A percentile compares a stretch with the other conserved stretches of the same genome.
Evolutionary conservation across 148 eudicot genomes (phyloP).

Genomic region (Rhododendron mucronatum): DNA sequence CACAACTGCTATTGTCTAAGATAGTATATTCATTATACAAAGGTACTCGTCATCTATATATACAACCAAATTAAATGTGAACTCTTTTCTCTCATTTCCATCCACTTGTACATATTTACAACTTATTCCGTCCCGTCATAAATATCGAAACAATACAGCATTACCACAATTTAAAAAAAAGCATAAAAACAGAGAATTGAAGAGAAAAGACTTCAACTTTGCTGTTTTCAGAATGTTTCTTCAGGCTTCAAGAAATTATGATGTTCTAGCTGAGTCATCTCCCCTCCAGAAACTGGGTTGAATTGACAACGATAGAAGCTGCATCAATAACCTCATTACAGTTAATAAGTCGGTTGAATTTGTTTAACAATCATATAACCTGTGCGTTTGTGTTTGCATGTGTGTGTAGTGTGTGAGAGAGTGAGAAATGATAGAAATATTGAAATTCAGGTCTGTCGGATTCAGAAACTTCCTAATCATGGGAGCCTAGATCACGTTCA

Average conservation of each 20-base stretch:
- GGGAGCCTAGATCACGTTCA: neutral
- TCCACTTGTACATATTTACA: conserved; percentile 7
- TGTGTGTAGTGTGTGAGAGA: neutral
- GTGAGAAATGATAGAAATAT: neutral
- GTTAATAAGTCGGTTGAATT: neutral
- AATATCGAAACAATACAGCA: neutral
- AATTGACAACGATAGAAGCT: conserved; percentile 69
- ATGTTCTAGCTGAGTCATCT: conserved; percentile 54
- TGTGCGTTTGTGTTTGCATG: neutral
- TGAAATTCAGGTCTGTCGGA: neutral
- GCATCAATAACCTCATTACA: conserved; percentile 19
- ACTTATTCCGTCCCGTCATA: neutral
- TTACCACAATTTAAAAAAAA: neutral
- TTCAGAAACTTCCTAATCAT: neutral
- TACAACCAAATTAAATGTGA: neutral
- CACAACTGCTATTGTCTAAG: neutral
- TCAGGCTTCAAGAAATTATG: conserved; percentile 49
- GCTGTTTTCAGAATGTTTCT: conserved; percentile 25
- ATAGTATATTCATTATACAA: neutral
- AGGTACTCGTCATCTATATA: neutral
- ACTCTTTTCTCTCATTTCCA: neutral
- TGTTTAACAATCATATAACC: neutral
- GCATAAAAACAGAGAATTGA: neutral
- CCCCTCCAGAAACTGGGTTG: conserved; percentile 55
- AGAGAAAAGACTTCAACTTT: neutral